phyloP scores from a whole-genome alignment of 2,329 filamentous ascomycete species.

The Coniochaeta sp. region DNA sequence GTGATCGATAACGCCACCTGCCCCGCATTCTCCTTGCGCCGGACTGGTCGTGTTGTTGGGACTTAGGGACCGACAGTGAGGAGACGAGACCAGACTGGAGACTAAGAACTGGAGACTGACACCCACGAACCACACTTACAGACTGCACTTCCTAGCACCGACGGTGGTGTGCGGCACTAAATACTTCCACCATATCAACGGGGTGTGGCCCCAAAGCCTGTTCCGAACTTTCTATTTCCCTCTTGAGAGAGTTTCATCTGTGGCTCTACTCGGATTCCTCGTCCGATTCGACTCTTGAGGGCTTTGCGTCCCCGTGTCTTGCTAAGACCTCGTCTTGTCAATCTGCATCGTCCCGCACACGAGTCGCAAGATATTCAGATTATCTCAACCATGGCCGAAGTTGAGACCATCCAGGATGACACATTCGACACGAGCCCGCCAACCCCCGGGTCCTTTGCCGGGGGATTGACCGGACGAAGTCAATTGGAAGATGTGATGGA shows the following conservation, averaged over 20 bases:
- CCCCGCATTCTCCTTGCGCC: background rate
- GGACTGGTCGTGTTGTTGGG: background rate
- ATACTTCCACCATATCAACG: background rate
- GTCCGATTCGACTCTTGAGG: background rate
- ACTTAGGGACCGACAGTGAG: background rate
- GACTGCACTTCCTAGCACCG: background rate
- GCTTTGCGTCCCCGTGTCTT: background rate
- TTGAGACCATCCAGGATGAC: slow-evolving; percentile 8
- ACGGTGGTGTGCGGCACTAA: background rate
- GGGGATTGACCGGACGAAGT: background rate
- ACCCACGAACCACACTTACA: too few species aligned
- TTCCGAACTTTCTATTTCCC: background rate
- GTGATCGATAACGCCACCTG: background rate
- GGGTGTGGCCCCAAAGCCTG: background rate
- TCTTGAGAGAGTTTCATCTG: background rate
- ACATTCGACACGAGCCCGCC: slow-evolving; percentile 7
- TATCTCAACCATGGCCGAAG: slow-evolving; percentile 15
- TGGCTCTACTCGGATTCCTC: background rate
- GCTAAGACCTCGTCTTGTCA: background rate
- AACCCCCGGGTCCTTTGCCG: slow-evolving; percentile 7
- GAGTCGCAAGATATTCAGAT: background rate
- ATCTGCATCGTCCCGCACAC: background rate
- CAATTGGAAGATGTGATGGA: slow-evolving; percentile 8
- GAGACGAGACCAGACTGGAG: background rate
- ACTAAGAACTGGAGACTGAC: background rate